Evolutionary conservation across 352 stramenopile genomes (phyloP).

Genomic region (Pythium monospermum): DNA sequence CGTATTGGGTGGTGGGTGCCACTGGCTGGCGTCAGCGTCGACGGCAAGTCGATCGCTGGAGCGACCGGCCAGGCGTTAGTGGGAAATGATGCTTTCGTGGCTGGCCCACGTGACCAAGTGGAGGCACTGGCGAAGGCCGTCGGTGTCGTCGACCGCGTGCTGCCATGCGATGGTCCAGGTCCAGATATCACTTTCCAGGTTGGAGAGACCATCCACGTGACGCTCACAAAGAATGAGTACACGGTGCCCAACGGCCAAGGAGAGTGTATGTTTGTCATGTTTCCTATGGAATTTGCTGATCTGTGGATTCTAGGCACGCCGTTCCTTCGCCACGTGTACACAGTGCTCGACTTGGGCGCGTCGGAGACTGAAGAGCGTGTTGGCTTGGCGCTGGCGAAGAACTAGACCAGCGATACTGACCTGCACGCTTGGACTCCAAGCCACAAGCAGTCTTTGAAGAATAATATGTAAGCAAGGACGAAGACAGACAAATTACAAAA

Average conservation of each 20-base stretch:
- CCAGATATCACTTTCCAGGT: slow-evolving; percentile 13
- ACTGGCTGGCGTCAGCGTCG: slow-evolving; percentile 3
- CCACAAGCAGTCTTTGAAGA: no score
- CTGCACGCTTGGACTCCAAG: not conserved
- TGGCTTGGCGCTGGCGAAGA: slow-evolving; percentile 10
- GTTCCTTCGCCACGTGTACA: slow-evolving; percentile 13
- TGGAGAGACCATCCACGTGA: slow-evolving; percentile 4
- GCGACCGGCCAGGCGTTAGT: not conserved
- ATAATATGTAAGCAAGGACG: no score
- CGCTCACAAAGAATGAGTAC: slow-evolving; percentile 17
- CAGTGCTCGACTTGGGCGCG: slow-evolving; percentile 16
- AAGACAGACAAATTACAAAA: no score
- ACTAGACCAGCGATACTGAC: not conserved
- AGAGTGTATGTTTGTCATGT: slow-evolving; percentile 4
- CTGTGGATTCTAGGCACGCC: slow-evolving; percentile 2
- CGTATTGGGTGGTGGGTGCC: not conserved
- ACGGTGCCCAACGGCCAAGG: slow-evolving; percentile 2
- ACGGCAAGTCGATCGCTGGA: not conserved
- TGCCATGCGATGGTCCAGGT: not conserved
- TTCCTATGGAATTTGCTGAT: not conserved
- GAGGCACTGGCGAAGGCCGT: slow-evolving; percentile 9
- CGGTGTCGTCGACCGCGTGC: no score
- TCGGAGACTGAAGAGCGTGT: slow-evolving; percentile 1
- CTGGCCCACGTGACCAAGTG: slow-evolving; percentile 3
- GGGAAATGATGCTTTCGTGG: not conserved